A percentile compares a stretch with the other conserved stretches of the same genome.
phyloP scores from a whole-genome alignment of 768 basidiomycete genomes.

The Xanthoconium stramineum region DNA sequence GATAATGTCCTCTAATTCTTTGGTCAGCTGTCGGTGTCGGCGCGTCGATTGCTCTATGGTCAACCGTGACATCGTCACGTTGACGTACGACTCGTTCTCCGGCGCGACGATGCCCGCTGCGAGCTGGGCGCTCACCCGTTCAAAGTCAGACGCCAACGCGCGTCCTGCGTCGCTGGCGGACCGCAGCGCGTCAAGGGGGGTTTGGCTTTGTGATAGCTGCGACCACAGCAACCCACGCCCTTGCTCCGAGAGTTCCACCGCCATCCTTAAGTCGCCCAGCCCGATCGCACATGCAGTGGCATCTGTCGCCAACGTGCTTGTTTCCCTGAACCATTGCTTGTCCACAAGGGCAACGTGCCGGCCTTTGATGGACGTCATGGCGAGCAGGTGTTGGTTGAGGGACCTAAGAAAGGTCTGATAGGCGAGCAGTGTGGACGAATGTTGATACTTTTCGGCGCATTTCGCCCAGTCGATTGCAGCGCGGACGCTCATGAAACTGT shows the following conservation, averaged over 20 bases:
- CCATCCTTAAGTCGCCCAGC: constrained; percentile 15
- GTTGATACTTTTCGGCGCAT: constrained; percentile 3
- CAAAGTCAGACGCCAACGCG: constrained; percentile 26
- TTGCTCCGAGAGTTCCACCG: constrained; percentile 36
- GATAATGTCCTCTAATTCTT: too few relatives aligned
- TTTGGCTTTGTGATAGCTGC: constrained; percentile 25
- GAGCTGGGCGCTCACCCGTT: constrained; percentile 16
- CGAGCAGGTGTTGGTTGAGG: constrained; percentile 19
- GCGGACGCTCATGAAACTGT: constrained; percentile 6
- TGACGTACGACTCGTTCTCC: neutral
- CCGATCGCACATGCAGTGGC: constrained; percentile 29
- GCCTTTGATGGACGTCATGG: constrained; percentile 15
- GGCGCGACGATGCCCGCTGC: neutral
- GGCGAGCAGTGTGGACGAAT: constrained; percentile 21
- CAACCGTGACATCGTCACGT: neutral
- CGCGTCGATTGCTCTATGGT: constrained; percentile 9
- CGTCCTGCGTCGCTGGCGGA: constrained; percentile 10
- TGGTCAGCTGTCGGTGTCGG: too few relatives aligned
- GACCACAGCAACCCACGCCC: constrained; percentile 32
- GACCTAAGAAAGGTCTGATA: constrained; percentile 17
- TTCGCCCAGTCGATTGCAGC: constrained; percentile 16
- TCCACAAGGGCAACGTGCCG: constrained; percentile 12
- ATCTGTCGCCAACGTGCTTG: constrained; percentile 17
- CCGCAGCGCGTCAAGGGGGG: constrained; percentile 25
- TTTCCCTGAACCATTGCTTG: neutral